Conservation (phyloP, 2,329 filamentous ascomycete species). For the Cercospora sp. region DNA sequence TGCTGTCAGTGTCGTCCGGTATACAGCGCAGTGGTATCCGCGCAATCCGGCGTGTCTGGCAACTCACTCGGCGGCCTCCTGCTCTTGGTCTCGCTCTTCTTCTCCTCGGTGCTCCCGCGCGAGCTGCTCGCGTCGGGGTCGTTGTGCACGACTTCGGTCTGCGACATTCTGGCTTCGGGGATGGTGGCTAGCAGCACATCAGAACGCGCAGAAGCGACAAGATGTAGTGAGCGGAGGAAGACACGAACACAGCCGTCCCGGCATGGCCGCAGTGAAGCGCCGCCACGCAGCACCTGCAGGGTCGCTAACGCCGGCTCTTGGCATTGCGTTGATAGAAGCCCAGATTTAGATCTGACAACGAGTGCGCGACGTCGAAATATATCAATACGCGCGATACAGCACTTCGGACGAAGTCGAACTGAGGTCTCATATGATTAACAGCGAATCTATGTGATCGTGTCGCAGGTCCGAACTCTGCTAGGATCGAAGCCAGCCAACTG, state of each 20-base stretch:
- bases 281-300: constrained; percentile 2
- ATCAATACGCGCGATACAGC: not conserved
- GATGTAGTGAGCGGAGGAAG: not conserved
- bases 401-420: not conserved
- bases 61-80: constrained; percentile 81
- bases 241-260: constrained; percentile 1
- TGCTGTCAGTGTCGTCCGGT: not conserved
- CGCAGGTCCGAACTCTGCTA: not conserved
- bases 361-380: not conserved
- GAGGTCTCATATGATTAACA: not conserved
- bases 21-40: not conserved
- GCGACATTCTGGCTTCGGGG: constrained; percentile 43
- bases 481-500: not conserved
- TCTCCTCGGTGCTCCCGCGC: constrained; percentile 46
- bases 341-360: not conserved
- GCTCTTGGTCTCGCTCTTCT: constrained; percentile 85
- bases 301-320: not conserved
- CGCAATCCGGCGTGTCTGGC: not conserved
- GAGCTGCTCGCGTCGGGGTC: constrained; percentile 46
- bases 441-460: not conserved
- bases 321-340: not conserved
- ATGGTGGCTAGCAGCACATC: constrained; percentile 2
- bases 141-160: constrained; percentile 31
- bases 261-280: not conserved
- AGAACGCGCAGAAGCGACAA: not conserved